A percentile compares a stretch with the other conserved stretches of the same genome.
Conservation (phyloP, 2,329 filamentous ascomycete genomes). For the Rhynchosporium secalis region DNA sequence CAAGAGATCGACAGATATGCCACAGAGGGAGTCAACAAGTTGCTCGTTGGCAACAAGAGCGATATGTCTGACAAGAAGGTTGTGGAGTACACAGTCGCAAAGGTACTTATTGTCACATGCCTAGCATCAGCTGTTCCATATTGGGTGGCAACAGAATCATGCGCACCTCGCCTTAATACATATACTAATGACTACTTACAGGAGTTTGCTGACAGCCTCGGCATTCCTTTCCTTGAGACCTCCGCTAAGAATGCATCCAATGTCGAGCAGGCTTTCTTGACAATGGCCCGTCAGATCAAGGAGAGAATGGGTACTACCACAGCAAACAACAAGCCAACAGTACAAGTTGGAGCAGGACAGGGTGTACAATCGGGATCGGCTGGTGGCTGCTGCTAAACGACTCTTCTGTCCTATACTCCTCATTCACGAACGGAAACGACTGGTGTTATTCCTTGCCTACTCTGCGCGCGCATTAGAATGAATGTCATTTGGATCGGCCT, state of each 20-base stretch:
- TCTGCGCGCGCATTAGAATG: slow-evolving; percentile 38
- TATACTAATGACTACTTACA: slow-evolving; percentile 44
- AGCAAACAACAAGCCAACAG: slow-evolving; percentile 95
- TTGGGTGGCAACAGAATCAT: slow-evolving; percentile 24
- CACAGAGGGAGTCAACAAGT: slow-evolving; percentile 99
- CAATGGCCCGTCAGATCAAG: slow-evolving; percentile 99
- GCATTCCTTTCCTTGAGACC: slow-evolving; percentile 99
- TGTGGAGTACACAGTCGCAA: slow-evolving; percentile 98
- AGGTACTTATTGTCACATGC: slow-evolving; percentile 62
- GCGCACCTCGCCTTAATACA: neutral
- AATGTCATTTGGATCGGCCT: slow-evolving; percentile 37
- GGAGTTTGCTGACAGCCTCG: slow-evolving; percentile 98
- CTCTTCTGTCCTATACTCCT: slow-evolving; percentile 22
- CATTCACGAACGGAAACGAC: slow-evolving; percentile 29
- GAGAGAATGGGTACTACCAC: slow-evolving; percentile 98
- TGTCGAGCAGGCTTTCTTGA: slow-evolving; percentile 99
- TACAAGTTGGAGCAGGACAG: slow-evolving; percentile 93
- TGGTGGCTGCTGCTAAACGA: slow-evolving; percentile 83
- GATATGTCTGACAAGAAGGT: slow-evolving; percentile 99
- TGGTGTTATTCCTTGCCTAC: slow-evolving; percentile 30
- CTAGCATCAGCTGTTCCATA: slow-evolving; percentile 29
- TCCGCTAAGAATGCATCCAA: slow-evolving; percentile 99
- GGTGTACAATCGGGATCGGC: slow-evolving; percentile 86
- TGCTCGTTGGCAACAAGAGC: slow-evolving; percentile 99
- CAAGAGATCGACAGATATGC: slow-evolving; percentile 99